A percentile compares a stretch with the other conserved stretches of the same genome.
Evolutionary conservation across 306 rosid species (phyloP).

Genomic region (Vigna mungo): DNA sequence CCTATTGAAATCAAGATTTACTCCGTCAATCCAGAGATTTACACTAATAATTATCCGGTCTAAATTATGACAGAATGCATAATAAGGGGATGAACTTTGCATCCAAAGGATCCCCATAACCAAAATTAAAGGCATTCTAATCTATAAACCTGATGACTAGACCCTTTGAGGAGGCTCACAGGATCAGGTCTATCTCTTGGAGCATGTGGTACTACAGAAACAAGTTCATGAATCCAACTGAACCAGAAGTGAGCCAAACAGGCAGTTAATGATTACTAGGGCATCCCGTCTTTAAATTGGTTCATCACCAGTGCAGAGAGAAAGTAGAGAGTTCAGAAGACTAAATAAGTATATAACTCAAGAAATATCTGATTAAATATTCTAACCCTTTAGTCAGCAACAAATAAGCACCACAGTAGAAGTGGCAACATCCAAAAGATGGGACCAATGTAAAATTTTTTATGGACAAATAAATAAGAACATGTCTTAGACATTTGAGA

Average conservation of each 20-base stretch:
- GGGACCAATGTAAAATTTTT: not conserved
- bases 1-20: conserved; percentile 26
- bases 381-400: not conserved
- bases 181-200: not conserved
- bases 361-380: not conserved
- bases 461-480: not conserved
- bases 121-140: conserved; percentile 29
- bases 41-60: conserved; percentile 17
- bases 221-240: not conserved
- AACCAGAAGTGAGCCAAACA: not conserved
- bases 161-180: conserved; percentile 1
- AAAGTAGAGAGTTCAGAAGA: not conserved
- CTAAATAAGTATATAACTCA: not conserved
- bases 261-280: not conserved
- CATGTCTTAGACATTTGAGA: not conserved
- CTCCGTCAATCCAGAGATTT: conserved; percentile 13
- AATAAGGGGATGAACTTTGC: conserved; percentile 29
- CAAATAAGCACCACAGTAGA: not conserved
- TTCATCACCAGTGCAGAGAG: not conserved
- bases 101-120: conserved; percentile 29
- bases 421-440: conserved; percentile 6
- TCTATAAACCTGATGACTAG: conserved; percentile 21
- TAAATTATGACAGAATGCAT: conserved; percentile 33
- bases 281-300: not conserved
- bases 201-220: not conserved